Conservation (phyloP, 345 rosid genomes). For the Reutealis trisperma region DNA sequence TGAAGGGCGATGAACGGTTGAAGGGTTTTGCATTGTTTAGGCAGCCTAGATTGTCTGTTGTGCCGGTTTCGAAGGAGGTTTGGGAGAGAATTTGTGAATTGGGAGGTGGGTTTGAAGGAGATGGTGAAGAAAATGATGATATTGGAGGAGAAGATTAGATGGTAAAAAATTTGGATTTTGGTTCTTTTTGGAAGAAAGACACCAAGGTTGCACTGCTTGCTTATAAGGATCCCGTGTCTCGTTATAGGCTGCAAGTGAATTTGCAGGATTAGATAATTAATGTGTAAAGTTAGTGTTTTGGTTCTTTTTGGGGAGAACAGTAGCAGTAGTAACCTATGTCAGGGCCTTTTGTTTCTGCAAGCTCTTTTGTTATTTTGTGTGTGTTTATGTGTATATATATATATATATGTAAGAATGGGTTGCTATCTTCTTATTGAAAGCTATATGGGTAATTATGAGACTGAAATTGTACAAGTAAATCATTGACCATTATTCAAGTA, state of each 20-base stretch:
- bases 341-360: not conserved
- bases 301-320: not conserved
- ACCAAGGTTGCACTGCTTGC: too few relatives aligned
- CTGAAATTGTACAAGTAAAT: not conserved
- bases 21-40: slow-evolving; percentile 64
- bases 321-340: too few relatives aligned
- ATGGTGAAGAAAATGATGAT: slow-evolving; percentile 36
- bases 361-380: not conserved
- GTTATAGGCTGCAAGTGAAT: too few relatives aligned
- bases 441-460: not conserved
- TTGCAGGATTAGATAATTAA: not conserved
- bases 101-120: slow-evolving; percentile 85
- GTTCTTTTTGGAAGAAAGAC: not conserved
- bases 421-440: not conserved
- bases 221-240: too few relatives aligned
- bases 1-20: slow-evolving; percentile 63
- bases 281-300: not conserved
- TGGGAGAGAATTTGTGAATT: slow-evolving; percentile 71
- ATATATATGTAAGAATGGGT: not conserved
- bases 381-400: not conserved
- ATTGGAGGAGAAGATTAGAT: slow-evolving; percentile 3
- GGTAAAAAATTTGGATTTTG: not conserved
- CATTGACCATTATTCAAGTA: too few relatives aligned
- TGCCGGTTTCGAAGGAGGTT: slow-evolving; percentile 57
- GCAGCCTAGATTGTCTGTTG: slow-evolving; percentile 92